Evolutionary conservation across 495 filamentous ascomycete species (phyloP).

Genomic region (Evansstolkia leycettana): DNA sequence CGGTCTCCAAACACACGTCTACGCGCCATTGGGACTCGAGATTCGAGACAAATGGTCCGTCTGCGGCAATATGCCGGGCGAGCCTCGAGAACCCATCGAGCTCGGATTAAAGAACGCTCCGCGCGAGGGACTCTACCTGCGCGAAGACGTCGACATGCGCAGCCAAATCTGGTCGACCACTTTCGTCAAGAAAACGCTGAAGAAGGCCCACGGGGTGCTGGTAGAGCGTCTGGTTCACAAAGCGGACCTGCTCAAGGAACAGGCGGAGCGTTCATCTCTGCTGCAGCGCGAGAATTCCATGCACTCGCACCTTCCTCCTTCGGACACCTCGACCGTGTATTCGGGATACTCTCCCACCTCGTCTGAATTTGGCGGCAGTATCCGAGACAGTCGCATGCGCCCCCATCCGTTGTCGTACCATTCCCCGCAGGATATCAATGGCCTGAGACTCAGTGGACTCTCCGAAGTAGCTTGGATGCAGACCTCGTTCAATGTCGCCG

Average conservation of each 20-base stretch:
- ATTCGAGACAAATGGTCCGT: constrained; percentile 54
- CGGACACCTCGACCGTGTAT: too few species aligned
- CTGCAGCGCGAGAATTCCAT: too few species aligned
- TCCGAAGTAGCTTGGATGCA: too few species aligned
- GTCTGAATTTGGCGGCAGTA: too few species aligned
- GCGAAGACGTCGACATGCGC: constrained; percentile 65
- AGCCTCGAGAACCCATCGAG: constrained; percentile 44
- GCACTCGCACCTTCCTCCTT: too few species aligned
- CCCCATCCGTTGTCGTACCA: too few species aligned
- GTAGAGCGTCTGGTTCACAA: constrained; percentile 54
- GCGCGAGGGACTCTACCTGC: constrained; percentile 53
- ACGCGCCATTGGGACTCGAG: constrained; percentile 55
- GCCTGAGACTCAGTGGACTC: too few species aligned
- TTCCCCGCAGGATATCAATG: too few species aligned
- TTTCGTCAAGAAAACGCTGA: constrained; percentile 67
- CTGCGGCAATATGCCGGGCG: constrained; percentile 51
- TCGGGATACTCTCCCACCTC: too few species aligned
- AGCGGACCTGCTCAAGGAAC: constrained; percentile 19
- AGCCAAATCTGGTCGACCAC: constrained; percentile 60
- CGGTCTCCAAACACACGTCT: constrained; percentile 64
- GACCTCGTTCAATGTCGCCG: too few species aligned
- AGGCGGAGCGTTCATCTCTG: too few species aligned
- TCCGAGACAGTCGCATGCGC: too few species aligned
- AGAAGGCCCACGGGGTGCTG: constrained; percentile 53
- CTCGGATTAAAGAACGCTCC: constrained; percentile 36